phyloP scores from a whole-genome alignment of 176 grass and related monocot genomes.

The Tillandsia fasciculata region DNA sequence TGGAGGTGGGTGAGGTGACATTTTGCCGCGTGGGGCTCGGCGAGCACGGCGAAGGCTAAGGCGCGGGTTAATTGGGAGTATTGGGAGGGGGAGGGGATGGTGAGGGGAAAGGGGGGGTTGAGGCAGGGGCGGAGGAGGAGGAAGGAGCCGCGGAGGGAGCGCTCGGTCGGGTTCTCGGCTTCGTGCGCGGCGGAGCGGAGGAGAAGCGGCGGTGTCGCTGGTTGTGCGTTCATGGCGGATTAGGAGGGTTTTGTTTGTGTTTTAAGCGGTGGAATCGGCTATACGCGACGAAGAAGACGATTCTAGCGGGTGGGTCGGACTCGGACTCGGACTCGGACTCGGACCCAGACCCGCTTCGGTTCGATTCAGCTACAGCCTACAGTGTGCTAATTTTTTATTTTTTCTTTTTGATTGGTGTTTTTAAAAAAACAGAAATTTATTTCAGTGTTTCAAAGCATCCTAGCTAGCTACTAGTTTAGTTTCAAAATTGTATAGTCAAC shows the following conservation, averaged over 20 bases:
- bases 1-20: slow-evolving; percentile 42
- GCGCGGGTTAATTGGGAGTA: slow-evolving; percentile 46
- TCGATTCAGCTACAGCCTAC: too few relatives aligned
- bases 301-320: too few relatives aligned
- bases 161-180: slow-evolving; percentile 3
- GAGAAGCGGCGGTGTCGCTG: neutral
- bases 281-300: neutral
- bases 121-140: slow-evolving; percentile 33
- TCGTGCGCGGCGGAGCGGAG: neutral
- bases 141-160: slow-evolving; percentile 13
- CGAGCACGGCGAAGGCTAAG: slow-evolving; percentile 55
- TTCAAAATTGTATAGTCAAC: too few relatives aligned
- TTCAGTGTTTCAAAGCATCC: too few relatives aligned
- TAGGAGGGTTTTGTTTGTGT: neutral
- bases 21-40: slow-evolving; percentile 20
- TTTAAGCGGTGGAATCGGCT: neutral
- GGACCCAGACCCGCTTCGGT: too few relatives aligned
- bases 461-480: too few relatives aligned
- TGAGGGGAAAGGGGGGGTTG: slow-evolving; percentile 37
- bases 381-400: too few relatives aligned
- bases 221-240: neutral
- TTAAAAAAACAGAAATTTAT: too few relatives aligned
- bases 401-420: too few relatives aligned
- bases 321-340: too few relatives aligned
- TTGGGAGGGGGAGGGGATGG: slow-evolving; percentile 35